Percentiles rank a stretch among this genome's conserved stretches.
Evolutionary conservation across 345 rosid species (phyloP).

Genomic region (Rhodamnia rubescens): DNA sequence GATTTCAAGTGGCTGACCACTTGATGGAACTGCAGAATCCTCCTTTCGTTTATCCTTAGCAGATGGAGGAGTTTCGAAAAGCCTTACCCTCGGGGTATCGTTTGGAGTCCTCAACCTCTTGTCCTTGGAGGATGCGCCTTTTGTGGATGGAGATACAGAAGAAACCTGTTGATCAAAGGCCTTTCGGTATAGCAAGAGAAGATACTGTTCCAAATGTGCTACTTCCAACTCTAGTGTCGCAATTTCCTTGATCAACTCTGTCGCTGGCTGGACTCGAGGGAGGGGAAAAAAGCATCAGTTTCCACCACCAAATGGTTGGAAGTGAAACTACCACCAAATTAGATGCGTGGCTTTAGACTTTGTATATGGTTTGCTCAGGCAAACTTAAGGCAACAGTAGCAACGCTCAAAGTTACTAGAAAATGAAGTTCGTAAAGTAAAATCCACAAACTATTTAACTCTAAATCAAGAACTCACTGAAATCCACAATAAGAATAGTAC

Average conservation of each 20-base stretch:
- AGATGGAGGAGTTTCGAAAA: constrained; percentile 11
- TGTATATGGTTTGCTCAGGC: not conserved
- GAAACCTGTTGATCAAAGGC: constrained; percentile 68
- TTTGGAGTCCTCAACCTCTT: constrained; percentile 36
- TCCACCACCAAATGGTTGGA: not conserved
- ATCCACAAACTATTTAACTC: not conserved
- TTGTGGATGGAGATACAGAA: constrained; percentile 26
- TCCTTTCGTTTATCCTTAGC: constrained; percentile 24
- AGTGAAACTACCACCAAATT: not conserved
- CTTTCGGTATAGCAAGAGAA: constrained; percentile 75
- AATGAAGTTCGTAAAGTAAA: not conserved
- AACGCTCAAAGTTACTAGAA: not conserved
- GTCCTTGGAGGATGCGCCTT: constrained; percentile 15
- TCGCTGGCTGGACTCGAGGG: constrained; percentile 47
- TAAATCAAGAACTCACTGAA: not conserved
- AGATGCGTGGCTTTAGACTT: not conserved
- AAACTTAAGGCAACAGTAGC: not conserved
- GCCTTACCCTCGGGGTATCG: constrained; percentile 30
- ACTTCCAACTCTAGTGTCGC: constrained; percentile 90
- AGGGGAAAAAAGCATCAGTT: not conserved
- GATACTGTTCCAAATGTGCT: constrained; percentile 77
- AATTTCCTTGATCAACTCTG: constrained; percentile 75
- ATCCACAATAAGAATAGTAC: not conserved
- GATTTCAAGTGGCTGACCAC: constrained; percentile 20
- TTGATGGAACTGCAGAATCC: constrained; percentile 25